phyloP scores from a whole-genome alignment of 2,329 filamentous ascomycete genomes.

The Scolecobasidium constrictum region DNA sequence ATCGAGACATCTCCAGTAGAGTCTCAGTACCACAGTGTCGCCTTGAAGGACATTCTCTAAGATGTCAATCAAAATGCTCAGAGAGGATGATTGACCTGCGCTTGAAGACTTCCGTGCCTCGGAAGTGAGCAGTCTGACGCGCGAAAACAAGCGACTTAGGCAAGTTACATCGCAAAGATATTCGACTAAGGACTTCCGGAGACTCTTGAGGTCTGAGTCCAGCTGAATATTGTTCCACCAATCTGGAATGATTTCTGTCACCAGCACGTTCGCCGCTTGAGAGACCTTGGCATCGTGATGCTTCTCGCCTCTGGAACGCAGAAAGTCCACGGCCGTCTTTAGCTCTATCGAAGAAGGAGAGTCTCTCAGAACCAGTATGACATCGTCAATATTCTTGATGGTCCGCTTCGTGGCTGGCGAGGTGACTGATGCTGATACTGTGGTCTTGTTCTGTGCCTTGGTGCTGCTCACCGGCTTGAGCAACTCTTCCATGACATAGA shows the following conservation, averaged over 20 bases:
- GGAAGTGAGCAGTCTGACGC: background rate
- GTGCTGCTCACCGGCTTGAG: conserved; percentile 37
- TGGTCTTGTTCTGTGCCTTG: conserved; percentile 12
- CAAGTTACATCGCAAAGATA: conserved; percentile 60
- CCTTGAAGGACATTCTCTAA: too few species aligned
- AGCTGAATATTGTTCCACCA: conserved; percentile 60
- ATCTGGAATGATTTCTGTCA: conserved; percentile 65
- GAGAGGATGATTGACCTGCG: conserved; percentile 38
- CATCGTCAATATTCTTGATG: conserved; percentile 29
- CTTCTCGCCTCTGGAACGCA: conserved; percentile 38
- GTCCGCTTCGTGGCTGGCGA: background rate
- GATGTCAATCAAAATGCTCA: too few species aligned
- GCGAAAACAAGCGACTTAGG: conserved; percentile 61
- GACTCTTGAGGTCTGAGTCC: conserved; percentile 25
- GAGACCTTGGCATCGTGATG: conserved; percentile 56
- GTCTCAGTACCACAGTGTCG: background rate
- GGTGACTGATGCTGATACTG: background rate
- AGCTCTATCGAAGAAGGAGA: conserved; percentile 53
- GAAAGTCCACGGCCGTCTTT: conserved; percentile 40
- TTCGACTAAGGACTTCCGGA: conserved; percentile 37
- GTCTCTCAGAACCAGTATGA: conserved; percentile 47
- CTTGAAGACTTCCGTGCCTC: conserved; percentile 12
- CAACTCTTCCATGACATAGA: conserved; percentile 41
- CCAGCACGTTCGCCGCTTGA: conserved; percentile 64
- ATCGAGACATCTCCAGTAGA: background rate